Conservation (phyloP, 2,329 filamentous ascomycete genomes). For the Volutella citrinella region DNA sequence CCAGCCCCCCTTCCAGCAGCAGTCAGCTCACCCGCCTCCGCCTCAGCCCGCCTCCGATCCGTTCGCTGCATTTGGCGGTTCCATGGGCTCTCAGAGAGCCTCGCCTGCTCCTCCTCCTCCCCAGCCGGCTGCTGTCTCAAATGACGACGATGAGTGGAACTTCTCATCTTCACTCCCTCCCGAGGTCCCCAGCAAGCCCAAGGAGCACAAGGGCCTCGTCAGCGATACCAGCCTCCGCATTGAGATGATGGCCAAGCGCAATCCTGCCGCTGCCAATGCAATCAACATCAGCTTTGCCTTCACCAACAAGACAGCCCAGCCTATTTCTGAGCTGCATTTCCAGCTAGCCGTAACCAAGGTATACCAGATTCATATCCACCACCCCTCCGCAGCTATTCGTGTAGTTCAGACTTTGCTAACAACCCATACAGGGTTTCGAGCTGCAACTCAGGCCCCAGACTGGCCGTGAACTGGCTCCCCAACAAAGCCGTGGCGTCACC, state of each 20-base stretch:
- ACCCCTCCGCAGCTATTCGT: too few species aligned
- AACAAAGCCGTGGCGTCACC: slow-evolving; percentile 70
- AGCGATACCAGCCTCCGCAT: slow-evolving; percentile 70
- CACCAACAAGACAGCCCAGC: slow-evolving; percentile 72
- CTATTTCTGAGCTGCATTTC: slow-evolving; percentile 79
- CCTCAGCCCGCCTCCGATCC: slow-evolving; percentile 45
- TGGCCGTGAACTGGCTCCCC: slow-evolving; percentile 70
- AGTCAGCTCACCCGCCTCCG: slow-evolving; percentile 45
- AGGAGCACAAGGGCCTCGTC: slow-evolving; percentile 63
- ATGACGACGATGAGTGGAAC: slow-evolving; percentile 87
- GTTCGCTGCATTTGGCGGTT: slow-evolving; percentile 46
- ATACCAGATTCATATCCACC: slow-evolving; percentile 17
- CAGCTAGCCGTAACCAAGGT: slow-evolving; percentile 94
- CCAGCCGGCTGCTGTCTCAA: slow-evolving; percentile 32
- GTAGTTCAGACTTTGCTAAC: too few species aligned
- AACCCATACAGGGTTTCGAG: slow-evolving; percentile 69
- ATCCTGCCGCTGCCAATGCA: slow-evolving; percentile 48
- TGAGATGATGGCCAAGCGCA: slow-evolving; percentile 67
- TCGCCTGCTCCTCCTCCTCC: slow-evolving; percentile 24
- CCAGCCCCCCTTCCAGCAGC: slow-evolving; percentile 46
- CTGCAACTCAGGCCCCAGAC: slow-evolving; percentile 83
- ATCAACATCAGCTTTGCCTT: slow-evolving; percentile 77
- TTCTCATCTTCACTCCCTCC: slow-evolving; percentile 83
- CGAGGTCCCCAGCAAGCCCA: slow-evolving; percentile 49
- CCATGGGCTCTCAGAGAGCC: slow-evolving; percentile 22